Conservation (phyloP, 495 filamentous ascomycete genomes). For the Daldinia childiae region DNA sequence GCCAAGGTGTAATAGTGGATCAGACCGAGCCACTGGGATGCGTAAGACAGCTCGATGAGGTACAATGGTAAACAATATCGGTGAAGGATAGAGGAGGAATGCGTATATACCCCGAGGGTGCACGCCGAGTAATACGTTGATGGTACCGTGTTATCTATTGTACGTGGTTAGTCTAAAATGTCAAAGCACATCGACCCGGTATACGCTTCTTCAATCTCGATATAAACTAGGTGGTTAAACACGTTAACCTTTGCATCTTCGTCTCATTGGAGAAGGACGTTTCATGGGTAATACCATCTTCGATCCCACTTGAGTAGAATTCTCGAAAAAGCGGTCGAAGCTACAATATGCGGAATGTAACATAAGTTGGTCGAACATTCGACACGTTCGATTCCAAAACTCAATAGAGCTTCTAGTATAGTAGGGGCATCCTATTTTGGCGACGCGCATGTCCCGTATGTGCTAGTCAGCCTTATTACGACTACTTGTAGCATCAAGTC, state of each 20-base stretch:
- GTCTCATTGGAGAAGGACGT: not conserved
- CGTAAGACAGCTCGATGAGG: not conserved
- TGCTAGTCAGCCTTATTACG: not conserved
- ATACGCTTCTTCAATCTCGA: not conserved
- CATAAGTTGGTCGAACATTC: not conserved
- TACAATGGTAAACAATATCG: not conserved
- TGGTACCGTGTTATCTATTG: not conserved
- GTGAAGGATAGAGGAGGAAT: not conserved
- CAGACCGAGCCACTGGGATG: not conserved
- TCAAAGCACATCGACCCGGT: not conserved
- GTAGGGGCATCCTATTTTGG: not conserved
- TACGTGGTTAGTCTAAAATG: not conserved
- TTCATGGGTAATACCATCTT: conserved; percentile 6
- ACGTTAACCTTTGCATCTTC: not conserved
- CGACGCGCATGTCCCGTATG: not conserved
- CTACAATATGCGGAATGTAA: not conserved
- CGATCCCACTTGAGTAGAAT: not conserved
- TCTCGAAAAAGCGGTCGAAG: not conserved
- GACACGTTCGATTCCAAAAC: not conserved
- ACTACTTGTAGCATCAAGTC: not conserved
- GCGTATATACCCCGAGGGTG: not conserved
- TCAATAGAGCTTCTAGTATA: not conserved
- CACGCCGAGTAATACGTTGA: not conserved
- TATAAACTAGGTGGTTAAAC: not conserved
- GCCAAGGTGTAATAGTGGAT: not conserved